Evolutionary conservation across 352 stramenopile genomes (phyloP).

Genomic region (Proteromonas lacertae): DNA sequence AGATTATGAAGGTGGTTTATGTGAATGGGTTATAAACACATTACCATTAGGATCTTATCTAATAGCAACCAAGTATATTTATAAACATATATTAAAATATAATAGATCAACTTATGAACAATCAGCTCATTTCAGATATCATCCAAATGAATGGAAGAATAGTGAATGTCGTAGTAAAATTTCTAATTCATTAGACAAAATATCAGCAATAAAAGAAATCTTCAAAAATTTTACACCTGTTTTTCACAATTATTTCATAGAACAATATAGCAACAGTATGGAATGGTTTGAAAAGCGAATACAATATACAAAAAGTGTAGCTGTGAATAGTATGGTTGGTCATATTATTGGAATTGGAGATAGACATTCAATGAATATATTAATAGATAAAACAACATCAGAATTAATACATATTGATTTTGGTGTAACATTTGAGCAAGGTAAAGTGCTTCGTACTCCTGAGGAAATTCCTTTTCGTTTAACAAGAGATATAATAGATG

Average conservation of each 20-base stretch:
- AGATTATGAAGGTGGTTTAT: constrained; percentile 51
- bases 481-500: constrained; percentile 89
- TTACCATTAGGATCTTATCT: constrained; percentile 64
- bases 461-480: constrained; percentile 96
- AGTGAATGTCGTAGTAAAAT: constrained; percentile 20
- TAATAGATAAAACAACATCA: constrained; percentile 75
- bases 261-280: constrained; percentile 60
- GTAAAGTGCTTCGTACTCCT: constrained; percentile 46
- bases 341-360: constrained; percentile 74
- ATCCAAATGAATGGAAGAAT: constrained; percentile 62
- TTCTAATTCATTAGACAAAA: constrained; percentile 19
- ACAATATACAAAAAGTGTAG: constrained; percentile 68
- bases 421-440: constrained; percentile 96
- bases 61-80: constrained; percentile 11
- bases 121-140: constrained; percentile 62
- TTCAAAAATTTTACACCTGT: constrained; percentile 69
- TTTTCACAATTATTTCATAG: constrained; percentile 87
- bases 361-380: constrained; percentile 15
- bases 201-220: constrained; percentile 38
- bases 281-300: constrained; percentile 63
- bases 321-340: constrained; percentile 86
- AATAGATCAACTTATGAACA: too few relatives aligned
- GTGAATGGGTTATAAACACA: constrained; percentile 93
- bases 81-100: too few relatives aligned
- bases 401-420: constrained; percentile 99